phyloP scores from a whole-genome alignment of 148 eudicot genomes.

The Rhododendron simsii region DNA sequence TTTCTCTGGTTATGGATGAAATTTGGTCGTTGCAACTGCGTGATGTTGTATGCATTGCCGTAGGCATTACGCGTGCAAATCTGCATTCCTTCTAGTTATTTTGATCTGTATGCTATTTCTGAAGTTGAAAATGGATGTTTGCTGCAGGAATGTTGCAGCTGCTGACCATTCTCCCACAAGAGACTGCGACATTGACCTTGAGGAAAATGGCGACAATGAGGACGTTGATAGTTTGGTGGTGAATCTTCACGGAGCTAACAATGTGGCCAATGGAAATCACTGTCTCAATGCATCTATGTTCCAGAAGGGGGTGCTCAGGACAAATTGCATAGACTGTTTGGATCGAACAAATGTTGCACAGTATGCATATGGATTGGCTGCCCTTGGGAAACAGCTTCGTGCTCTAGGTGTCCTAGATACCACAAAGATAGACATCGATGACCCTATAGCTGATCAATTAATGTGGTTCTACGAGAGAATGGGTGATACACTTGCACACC shows the following conservation, averaged over 20 bases:
- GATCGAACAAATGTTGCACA: slow-evolving; percentile 96
- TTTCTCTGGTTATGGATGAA: not conserved
- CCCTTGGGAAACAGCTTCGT: slow-evolving; percentile 73
- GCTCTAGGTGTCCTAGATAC: slow-evolving; percentile 54
- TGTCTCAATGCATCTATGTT: slow-evolving; percentile 39
- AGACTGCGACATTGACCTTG: slow-evolving; percentile 16
- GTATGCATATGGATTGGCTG: slow-evolving; percentile 86
- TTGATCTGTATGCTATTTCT: not conserved
- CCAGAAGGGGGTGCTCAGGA: slow-evolving; percentile 81
- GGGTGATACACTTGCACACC: slow-evolving; percentile 96
- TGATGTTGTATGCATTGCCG: not conserved
- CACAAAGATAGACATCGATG: slow-evolving; percentile 66
- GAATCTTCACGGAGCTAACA: slow-evolving; percentile 17
- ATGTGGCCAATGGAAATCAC: slow-evolving; percentile 27
- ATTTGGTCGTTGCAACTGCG: not conserved
- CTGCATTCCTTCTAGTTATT: not conserved
- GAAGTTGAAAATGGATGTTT: slow-evolving; percentile 17
- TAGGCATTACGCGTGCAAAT: not conserved
- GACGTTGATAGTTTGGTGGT: slow-evolving; percentile 29
- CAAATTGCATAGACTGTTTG: slow-evolving; percentile 93
- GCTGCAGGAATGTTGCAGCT: slow-evolving; percentile 38
- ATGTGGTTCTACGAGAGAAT: slow-evolving; percentile 82
- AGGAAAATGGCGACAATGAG: slow-evolving; percentile 23
- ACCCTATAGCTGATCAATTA: slow-evolving; percentile 63
- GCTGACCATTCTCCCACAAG: slow-evolving; percentile 18